Conservation (phyloP, 441 rosid genomes). For the Brassica hybrid region DNA sequence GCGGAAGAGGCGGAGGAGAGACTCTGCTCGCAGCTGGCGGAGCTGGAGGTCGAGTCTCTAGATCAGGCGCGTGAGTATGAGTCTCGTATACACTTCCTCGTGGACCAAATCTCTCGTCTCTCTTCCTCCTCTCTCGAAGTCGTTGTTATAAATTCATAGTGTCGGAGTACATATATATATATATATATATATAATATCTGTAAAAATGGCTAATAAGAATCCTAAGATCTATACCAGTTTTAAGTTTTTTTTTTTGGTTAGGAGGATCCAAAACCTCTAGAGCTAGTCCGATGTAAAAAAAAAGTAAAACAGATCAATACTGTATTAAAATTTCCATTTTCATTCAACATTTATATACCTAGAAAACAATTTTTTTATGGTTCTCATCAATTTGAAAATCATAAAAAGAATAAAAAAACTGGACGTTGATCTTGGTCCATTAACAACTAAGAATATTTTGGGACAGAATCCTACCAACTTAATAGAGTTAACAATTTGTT, state of each 20-base stretch:
- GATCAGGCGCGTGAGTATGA: conserved; percentile 69
- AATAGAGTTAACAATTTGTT: too few relatives aligned
- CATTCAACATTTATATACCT: neutral
- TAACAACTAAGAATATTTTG: too few relatives aligned
- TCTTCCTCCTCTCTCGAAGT: conserved; percentile 38
- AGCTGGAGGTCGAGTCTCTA: conserved; percentile 78
- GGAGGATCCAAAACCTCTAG: neutral
- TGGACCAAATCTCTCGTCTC: conserved; percentile 58
- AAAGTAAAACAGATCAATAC: neutral
- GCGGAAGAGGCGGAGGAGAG: conserved; percentile 90
- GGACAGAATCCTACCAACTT: too few relatives aligned
- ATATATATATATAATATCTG: neutral
- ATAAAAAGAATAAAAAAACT: too few relatives aligned
- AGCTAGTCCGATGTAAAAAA: conserved; percentile 10
- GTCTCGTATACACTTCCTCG: conserved; percentile 57
- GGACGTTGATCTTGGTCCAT: too few relatives aligned
- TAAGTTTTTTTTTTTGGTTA: neutral
- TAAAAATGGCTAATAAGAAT: neutral
- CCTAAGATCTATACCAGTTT: neutral
- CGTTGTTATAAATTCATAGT: conserved; percentile 4
- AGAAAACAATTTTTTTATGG: neutral
- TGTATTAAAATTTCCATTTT: neutral
- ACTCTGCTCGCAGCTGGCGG: conserved; percentile 78
- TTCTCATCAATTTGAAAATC: too few relatives aligned
- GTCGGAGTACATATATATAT: neutral